These are phyloP conservation scores for Acmispon strigosus DNA, from an alignment of 306 rosid species.

Conservation along the genomic window DNA sequence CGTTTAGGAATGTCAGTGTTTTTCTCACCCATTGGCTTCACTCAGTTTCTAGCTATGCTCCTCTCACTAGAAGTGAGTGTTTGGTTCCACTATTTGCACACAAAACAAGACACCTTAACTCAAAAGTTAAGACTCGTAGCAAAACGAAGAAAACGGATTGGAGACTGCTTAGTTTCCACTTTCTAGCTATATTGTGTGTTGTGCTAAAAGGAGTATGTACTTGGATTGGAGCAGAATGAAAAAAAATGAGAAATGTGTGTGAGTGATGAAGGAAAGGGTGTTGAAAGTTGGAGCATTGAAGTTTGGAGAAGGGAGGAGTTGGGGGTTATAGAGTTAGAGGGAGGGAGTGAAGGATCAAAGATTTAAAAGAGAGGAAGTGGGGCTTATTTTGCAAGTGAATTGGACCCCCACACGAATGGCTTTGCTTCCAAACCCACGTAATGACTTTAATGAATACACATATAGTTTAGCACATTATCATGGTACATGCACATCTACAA, in stretches of 20 bases:
- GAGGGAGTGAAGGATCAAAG: constrained; percentile 3
- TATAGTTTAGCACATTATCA: neutral
- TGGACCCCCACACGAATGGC: constrained; percentile 39
- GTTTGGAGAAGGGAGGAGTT: neutral
- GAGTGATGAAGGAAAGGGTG: no score
- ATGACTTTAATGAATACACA: constrained; percentile 17
- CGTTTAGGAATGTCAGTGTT: no score
- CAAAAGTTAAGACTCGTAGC: no score
- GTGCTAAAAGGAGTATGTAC: neutral
- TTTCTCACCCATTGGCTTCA: constrained; percentile 31
- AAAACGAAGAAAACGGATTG: no score
- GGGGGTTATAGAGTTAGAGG: neutral
- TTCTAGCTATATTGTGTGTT: no score
- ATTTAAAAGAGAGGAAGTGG: constrained; percentile 32
- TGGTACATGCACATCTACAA: constrained; percentile 7
- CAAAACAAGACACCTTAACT: no score
- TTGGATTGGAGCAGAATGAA: neutral
- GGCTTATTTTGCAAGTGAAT: constrained; percentile 19
- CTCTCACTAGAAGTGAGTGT: neutral
- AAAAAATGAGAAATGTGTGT: neutral
- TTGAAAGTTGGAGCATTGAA: neutral
- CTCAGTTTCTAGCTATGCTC: neutral
- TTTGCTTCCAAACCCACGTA: constrained; percentile 4
- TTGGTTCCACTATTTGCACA: no score
- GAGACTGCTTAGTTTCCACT: no score